These are phyloP conservation scores for Cutaneotrichosporon sp. DNA, from an alignment of 1,284 basidiomycete genomes.

Conservation along the genomic window DNA sequence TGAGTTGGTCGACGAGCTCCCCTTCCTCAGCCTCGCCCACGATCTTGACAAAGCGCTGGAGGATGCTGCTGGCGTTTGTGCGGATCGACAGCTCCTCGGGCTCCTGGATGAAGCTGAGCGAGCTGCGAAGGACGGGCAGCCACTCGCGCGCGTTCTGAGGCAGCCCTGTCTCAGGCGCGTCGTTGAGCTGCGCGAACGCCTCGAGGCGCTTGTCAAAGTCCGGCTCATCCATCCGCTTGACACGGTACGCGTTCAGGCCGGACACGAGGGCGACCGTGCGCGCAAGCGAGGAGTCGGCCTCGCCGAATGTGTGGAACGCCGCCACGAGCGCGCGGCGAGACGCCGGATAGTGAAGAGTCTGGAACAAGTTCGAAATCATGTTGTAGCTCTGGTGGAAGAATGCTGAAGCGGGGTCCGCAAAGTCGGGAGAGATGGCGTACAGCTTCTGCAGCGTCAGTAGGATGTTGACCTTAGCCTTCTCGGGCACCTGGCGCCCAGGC, in stretches of 20 bases:
- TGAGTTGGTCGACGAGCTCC: constrained; percentile 57
- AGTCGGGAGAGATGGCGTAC: constrained; percentile 69
- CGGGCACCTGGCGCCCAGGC: constrained; percentile 72
- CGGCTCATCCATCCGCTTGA: constrained; percentile 79
- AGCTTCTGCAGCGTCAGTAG: constrained; percentile 73
- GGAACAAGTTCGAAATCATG: constrained; percentile 71
- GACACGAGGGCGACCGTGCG: constrained; percentile 62
- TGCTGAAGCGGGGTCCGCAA: constrained; percentile 58
- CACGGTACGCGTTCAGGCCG: constrained; percentile 82
- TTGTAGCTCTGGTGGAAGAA: constrained; percentile 65
- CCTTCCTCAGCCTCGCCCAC: constrained; percentile 59
- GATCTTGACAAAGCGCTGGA: constrained; percentile 75
- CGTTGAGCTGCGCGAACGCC: constrained; percentile 74
- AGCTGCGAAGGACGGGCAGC: constrained; percentile 80
- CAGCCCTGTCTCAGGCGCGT: constrained; percentile 53
- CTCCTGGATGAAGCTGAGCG: constrained; percentile 84
- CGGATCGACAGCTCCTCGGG: constrained; percentile 84
- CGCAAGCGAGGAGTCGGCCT: constrained; percentile 58
- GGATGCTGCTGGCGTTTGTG: constrained; percentile 71
- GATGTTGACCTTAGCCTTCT: constrained; percentile 83
- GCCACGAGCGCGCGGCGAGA: constrained; percentile 68
- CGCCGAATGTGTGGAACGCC: constrained; percentile 64
- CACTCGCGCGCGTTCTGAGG: constrained; percentile 56
- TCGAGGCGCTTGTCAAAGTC: constrained; percentile 84
- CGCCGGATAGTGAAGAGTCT: constrained; percentile 66